Evolutionary conservation across 495 filamentous ascomycete species (phyloP).

Genomic region (Tuber umbilicatum): DNA sequence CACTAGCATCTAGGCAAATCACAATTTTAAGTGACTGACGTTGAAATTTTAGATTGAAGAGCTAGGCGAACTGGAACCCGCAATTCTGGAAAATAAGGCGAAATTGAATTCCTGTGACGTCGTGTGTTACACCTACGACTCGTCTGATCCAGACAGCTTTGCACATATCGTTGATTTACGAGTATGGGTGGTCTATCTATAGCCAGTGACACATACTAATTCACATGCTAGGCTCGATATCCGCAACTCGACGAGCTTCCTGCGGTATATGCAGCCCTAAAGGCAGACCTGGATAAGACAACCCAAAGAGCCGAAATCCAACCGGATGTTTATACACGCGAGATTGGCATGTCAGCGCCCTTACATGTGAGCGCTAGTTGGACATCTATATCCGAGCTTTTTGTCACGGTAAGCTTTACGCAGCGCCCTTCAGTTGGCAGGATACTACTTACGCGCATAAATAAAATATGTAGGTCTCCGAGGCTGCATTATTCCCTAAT

Average conservation of each 20-base stretch:
- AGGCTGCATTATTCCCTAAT: constrained; percentile 82
- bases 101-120: constrained; percentile 92
- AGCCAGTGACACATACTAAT: background rate
- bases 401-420: constrained; percentile 54
- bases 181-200: constrained; percentile 38
- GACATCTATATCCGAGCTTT: constrained; percentile 83
- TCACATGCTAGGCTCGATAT: constrained; percentile 48
- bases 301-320: constrained; percentile 85
- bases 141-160: constrained; percentile 90
- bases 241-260: constrained; percentile 81
- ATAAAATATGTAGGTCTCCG: constrained; percentile 54
- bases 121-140: constrained; percentile 93
- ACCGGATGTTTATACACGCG: constrained; percentile 82
- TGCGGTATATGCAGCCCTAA: constrained; percentile 82
- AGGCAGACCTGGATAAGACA: constrained; percentile 89
- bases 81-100: constrained; percentile 82
- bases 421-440: background rate
- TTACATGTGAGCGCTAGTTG: constrained; percentile 91
- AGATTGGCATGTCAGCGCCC: constrained; percentile 73
- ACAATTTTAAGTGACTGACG: constrained; percentile 7
- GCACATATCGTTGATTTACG: constrained; percentile 79
- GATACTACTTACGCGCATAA: background rate
- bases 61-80: constrained; percentile 88
- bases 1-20: constrained; percentile 5
- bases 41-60: constrained; percentile 60